Base-by-base conservation (phyloP, 1,284 basidiomycete species). In the Flammula alnicola region DNA sequence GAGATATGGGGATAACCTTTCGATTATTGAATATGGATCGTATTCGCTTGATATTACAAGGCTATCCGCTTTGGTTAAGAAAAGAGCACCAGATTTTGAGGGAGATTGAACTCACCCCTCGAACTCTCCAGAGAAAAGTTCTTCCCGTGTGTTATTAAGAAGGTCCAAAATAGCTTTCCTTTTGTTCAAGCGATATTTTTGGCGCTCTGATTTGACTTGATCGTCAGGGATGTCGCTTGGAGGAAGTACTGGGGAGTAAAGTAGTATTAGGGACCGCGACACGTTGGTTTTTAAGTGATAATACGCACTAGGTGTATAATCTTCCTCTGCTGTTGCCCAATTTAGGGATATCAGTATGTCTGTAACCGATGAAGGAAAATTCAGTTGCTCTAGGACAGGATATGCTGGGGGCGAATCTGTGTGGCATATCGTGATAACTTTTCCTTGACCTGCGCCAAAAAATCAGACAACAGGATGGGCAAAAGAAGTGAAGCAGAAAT, bases 381-480 rank as follows among this genome's bases (percentile, higher is more conserved):
- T 98, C 90, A 97, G 93, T 46, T 87, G 77, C 2, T 80, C 76
- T 64, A 96, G 70, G 16, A 95, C 81, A 30, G 93, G 93, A 67
- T 95, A 94, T 29, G 93, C 88, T 8, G 97, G 96, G 5, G 96
- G 95, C 3, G 91, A 93, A 63, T 98, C 96, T 26, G 88, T 83
- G 58, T 97, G 93, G 61, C 89, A 93, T 62, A 99, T 86, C 2
- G 91, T 84, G 49, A 98, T 75, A 16, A 99, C 73, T 44, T 84
- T 80, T 4, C 95, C 95, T 60, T 86, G 73, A 27, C 92, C 89
- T 90, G 55, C 16, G 19, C 20, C 48, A 35, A 46, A 19, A 30
- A 44, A 14, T 58, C 51, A 45, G 46, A 46, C 35, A 35, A 12
- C 23, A 40, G 29, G 44, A 31, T n/a, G 36, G n/a, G 44, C 44